Percentiles rank a stretch among this genome's conserved stretches.
phyloP scores from a whole-genome alignment of 2,329 filamentous ascomycete genomes.

The Bipolaris sorokiniana region DNA sequence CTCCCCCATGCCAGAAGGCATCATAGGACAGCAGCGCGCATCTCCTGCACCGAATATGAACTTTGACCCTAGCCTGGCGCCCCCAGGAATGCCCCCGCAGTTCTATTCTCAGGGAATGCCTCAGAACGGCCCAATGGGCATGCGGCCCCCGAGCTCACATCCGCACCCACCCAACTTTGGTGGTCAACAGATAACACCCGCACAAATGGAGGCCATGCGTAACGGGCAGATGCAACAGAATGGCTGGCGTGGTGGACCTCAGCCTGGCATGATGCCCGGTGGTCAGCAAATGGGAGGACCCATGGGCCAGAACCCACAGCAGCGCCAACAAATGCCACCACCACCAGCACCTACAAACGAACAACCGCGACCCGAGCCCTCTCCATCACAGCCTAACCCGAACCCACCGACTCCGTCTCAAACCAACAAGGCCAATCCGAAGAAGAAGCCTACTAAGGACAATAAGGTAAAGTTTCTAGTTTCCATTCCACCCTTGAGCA shows the following conservation, averaged over 20 bases:
- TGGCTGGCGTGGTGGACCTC: slow-evolving; percentile 45
- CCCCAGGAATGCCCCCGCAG: slow-evolving; percentile 52
- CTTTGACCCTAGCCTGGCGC: slow-evolving; percentile 60
- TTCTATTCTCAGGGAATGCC: slow-evolving; percentile 44
- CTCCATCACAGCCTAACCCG: slow-evolving; percentile 52
- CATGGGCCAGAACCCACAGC: slow-evolving; percentile 72
- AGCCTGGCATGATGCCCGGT: slow-evolving; percentile 61
- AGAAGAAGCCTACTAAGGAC: slow-evolving; percentile 73
- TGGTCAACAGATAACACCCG: slow-evolving; percentile 66
- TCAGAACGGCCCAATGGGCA: slow-evolving; percentile 52
- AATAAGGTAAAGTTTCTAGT: slow-evolving; percentile 68
- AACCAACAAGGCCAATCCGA: slow-evolving; percentile 73
- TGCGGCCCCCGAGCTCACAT: slow-evolving; percentile 59
- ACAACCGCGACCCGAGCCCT: slow-evolving; percentile 54
- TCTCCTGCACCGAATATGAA: slow-evolving; percentile 64
- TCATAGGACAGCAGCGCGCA: slow-evolving; percentile 66
- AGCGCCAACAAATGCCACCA: slow-evolving; percentile 64
- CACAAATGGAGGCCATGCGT: slow-evolving; percentile 57
- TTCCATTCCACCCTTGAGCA: slow-evolving; percentile 27
- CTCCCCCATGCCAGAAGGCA: slow-evolving; percentile 72
- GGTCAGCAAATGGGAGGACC: slow-evolving; percentile 59
- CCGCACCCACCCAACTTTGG: slow-evolving; percentile 62
- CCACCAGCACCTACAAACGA: slow-evolving; percentile 55
- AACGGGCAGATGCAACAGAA: slow-evolving; percentile 49
- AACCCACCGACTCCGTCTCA: slow-evolving; percentile 80